These are phyloP conservation scores for Hemerocallis citrina DNA, from an alignment of 106 monocot genomes.

Conservation along the genomic window DNA sequence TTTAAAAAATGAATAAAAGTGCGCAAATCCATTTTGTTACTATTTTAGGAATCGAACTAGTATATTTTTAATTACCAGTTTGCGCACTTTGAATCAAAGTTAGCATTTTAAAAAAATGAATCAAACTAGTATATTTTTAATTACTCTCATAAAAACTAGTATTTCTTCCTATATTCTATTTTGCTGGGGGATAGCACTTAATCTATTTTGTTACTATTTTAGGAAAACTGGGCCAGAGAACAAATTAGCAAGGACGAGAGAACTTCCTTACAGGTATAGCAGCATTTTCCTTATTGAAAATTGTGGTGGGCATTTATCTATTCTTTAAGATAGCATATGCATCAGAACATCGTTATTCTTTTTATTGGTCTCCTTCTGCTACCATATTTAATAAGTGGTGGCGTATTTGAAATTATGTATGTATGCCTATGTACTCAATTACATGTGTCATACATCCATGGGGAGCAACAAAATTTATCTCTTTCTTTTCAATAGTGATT, in stretches of 20 bases:
- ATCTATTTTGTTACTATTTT: too few relatives aligned
- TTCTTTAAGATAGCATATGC: background rate
- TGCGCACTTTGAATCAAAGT: too few relatives aligned
- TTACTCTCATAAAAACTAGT: too few relatives aligned
- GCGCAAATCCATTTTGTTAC: too few relatives aligned
- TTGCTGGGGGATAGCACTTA: too few relatives aligned
- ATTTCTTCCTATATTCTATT: too few relatives aligned
- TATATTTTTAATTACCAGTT: too few relatives aligned
- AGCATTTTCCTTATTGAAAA: background rate
- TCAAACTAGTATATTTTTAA: too few relatives aligned
- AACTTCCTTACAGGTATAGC: conserved; percentile 38
- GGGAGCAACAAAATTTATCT: background rate
- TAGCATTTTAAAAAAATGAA: too few relatives aligned
- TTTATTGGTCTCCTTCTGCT: background rate
- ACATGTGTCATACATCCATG: background rate
- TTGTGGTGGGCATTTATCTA: background rate
- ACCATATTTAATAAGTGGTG: too few relatives aligned
- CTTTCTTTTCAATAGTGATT: background rate
- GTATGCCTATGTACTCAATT: background rate
- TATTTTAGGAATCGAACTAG: too few relatives aligned
- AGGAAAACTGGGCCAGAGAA: conserved; percentile 38
- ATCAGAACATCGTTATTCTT: background rate
- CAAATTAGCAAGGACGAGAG: conserved; percentile 39
- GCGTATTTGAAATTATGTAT: background rate
- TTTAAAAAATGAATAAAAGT: too few relatives aligned